These are phyloP conservation scores for Podaxis rugospora DNA, from an alignment of 768 basidiomycete species.

Conservation along the genomic window DNA sequence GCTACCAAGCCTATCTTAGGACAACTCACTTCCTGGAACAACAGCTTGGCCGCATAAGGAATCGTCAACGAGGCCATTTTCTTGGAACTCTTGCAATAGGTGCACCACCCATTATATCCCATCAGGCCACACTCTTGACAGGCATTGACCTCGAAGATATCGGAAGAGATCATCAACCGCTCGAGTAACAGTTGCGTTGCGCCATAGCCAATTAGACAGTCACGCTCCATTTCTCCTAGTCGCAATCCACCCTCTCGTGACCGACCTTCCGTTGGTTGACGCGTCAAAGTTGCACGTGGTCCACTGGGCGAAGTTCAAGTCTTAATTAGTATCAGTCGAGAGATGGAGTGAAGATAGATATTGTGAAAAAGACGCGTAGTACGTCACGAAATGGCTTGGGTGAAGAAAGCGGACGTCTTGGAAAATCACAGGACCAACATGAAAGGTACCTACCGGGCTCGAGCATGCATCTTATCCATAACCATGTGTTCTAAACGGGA, in stretches of 20 bases:
- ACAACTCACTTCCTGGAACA: conserved; percentile 78
- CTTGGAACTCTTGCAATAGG: conserved; percentile 98
- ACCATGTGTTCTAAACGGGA: conserved; percentile 85
- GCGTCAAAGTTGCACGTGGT: conserved; percentile 91
- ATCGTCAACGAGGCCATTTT: conserved; percentile 94
- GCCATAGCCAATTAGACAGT: conserved; percentile 98
- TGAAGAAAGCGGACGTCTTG: neutral
- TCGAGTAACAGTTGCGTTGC: conserved; percentile 95
- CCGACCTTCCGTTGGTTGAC: conserved; percentile 97
- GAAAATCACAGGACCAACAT: neutral
- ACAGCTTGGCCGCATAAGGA: conserved; percentile 91
- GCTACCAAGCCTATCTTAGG: conserved; percentile 1
- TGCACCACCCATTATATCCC: conserved; percentile 94
- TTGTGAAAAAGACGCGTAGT: neutral
- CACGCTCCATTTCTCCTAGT: conserved; percentile 98
- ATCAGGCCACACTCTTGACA: conserved; percentile 93
- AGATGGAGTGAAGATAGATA: conserved; percentile 11
- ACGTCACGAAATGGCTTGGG: neutral
- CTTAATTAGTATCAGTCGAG: neutral
- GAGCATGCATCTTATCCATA: conserved; percentile 99
- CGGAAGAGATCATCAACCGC: conserved; percentile 98
- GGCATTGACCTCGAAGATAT: conserved; percentile 96
- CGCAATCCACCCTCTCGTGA: conserved; percentile 96
- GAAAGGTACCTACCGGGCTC: conserved; percentile 65
- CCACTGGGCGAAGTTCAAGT: conserved; percentile 47